A percentile compares a stretch with the other conserved stretches of the same genome.
These are phyloP conservation scores for Teratosphaeria epicoccoides DNA, from an alignment of 2,329 filamentous ascomycete species.

Conservation along the genomic window DNA sequence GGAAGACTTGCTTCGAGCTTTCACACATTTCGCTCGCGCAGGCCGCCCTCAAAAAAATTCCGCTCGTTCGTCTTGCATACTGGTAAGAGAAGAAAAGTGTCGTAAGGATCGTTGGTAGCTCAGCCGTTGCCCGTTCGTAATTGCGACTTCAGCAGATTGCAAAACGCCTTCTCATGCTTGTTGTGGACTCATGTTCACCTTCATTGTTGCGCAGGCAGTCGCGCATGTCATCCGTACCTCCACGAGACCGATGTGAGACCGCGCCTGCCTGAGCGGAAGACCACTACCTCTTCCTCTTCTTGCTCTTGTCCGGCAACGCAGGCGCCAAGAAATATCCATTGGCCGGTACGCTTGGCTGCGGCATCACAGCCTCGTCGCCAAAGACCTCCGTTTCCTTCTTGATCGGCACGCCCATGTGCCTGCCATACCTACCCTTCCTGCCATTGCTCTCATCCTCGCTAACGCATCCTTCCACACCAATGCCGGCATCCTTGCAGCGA, in stretches of 20 bases:
- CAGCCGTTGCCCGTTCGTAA: not conserved
- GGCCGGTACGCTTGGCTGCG: constrained; percentile 14
- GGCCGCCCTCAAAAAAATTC: not conserved
- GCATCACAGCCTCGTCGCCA: constrained; percentile 9
- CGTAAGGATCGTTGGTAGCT: not conserved
- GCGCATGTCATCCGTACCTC: not conserved
- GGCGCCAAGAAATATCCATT: constrained; percentile 25
- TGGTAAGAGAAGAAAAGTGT: not conserved
- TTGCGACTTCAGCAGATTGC: not conserved
- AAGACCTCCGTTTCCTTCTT: constrained; percentile 39
- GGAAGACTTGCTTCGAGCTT: not conserved
- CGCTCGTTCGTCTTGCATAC: not conserved
- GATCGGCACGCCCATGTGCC: constrained; percentile 57
- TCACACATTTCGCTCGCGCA: not conserved
- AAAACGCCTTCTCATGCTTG: not conserved
- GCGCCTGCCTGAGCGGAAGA: not conserved
- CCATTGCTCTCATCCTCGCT: constrained; percentile 97
- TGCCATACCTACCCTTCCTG: constrained; percentile 80
- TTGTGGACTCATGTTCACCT: not conserved
- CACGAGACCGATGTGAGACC: not conserved
- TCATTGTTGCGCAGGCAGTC: not conserved
- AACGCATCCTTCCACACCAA: constrained; percentile 85
- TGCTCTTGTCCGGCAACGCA: constrained; percentile 45
- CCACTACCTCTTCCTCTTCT: constrained; percentile 51
- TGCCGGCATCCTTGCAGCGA: constrained; percentile 89